Conservation (phyloP, 768 basidiomycete genomes). For the Obba rivulosa region DNA sequence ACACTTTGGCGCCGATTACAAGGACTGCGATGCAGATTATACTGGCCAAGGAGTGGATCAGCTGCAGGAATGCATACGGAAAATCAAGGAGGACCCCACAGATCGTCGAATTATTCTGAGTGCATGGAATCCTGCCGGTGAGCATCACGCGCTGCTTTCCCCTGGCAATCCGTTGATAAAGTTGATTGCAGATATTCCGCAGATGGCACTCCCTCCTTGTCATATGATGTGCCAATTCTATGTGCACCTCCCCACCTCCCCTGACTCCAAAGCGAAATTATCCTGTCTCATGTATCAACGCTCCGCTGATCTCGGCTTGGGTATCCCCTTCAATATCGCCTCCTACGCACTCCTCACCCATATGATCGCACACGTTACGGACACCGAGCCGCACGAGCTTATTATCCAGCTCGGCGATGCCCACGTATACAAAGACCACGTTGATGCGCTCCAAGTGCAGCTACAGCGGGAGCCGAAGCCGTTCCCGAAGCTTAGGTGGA, state of each 20-base stretch:
- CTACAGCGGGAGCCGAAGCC: slow-evolving; percentile 69
- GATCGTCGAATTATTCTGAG: slow-evolving; percentile 92
- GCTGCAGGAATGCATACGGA: slow-evolving; percentile 78
- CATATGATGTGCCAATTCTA: slow-evolving; percentile 99
- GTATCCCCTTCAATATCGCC: slow-evolving; percentile 98
- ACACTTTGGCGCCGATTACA: slow-evolving; percentile 86
- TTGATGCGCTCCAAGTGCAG: slow-evolving; percentile 81
- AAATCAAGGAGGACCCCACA: slow-evolving; percentile 90
- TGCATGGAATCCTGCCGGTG: slow-evolving; percentile 98
- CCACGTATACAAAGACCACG: slow-evolving; percentile 91
- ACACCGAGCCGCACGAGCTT: slow-evolving; percentile 82
- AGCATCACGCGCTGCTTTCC: slow-evolving; percentile 14
- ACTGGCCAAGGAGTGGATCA: slow-evolving; percentile 88
- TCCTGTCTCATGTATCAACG: slow-evolving; percentile 98
- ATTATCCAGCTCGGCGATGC: slow-evolving; percentile 97
- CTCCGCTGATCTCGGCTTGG: slow-evolving; percentile 94
- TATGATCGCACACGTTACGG: slow-evolving; percentile 93
- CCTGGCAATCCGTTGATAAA: background rate
- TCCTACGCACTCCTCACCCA: slow-evolving; percentile 97
- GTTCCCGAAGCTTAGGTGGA: slow-evolving; percentile 81
- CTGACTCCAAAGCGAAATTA: slow-evolving; percentile 56
- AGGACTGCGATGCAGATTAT: slow-evolving; percentile 71
- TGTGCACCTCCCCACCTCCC: slow-evolving; percentile 73
- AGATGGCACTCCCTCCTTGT: slow-evolving; percentile 97
- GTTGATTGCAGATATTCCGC: slow-evolving; percentile 63